phyloP scores from a whole-genome alignment of 2,329 filamentous ascomycete genomes.

The Macrophomina phaseolina region DNA sequence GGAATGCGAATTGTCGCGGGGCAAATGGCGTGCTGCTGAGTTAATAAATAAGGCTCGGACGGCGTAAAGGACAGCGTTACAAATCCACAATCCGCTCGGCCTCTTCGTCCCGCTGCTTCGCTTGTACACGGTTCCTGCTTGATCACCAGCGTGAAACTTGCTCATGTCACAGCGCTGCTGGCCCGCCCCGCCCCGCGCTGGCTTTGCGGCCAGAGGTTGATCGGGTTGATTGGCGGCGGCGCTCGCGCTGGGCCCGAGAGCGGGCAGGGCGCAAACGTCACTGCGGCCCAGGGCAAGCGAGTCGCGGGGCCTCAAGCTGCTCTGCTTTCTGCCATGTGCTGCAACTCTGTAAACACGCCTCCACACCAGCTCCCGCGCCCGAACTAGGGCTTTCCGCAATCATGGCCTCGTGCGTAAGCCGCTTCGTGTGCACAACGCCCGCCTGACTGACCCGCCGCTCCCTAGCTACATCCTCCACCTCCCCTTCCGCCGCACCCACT shows the following conservation, averaged over 20 bases:
- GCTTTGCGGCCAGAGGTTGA: background rate
- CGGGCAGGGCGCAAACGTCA: constrained; percentile 17
- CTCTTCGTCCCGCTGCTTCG: constrained; percentile 20
- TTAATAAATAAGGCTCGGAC: constrained; percentile 11
- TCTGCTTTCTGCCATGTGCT: background rate
- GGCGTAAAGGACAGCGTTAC: constrained; percentile 14
- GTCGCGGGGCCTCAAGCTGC: background rate
- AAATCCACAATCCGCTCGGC: constrained; percentile 14
- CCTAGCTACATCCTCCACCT: constrained; percentile 71
- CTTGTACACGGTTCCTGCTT: constrained; percentile 17
- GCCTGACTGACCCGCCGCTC: constrained; percentile 7
- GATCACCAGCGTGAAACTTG: constrained; percentile 40
- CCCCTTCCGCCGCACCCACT: constrained; percentile 85
- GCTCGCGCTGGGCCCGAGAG: background rate
- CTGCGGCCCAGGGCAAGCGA: constrained; percentile 11
- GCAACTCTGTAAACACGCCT: constrained; percentile 20
- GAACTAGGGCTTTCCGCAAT: background rate
- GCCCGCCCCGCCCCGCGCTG: constrained; percentile 12
- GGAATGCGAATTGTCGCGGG: background rate
- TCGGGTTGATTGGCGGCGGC: constrained; percentile 3
- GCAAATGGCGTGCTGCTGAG: constrained; percentile 23
- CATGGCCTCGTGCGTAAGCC: constrained; percentile 35
- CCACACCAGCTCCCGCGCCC: constrained; percentile 16
- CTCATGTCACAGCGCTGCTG: constrained; percentile 34
- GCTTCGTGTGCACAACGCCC: background rate